These are phyloP conservation scores for Aureobasidium sp. DNA, from an alignment of 2,329 filamentous ascomycete species.

Conservation along the genomic window DNA sequence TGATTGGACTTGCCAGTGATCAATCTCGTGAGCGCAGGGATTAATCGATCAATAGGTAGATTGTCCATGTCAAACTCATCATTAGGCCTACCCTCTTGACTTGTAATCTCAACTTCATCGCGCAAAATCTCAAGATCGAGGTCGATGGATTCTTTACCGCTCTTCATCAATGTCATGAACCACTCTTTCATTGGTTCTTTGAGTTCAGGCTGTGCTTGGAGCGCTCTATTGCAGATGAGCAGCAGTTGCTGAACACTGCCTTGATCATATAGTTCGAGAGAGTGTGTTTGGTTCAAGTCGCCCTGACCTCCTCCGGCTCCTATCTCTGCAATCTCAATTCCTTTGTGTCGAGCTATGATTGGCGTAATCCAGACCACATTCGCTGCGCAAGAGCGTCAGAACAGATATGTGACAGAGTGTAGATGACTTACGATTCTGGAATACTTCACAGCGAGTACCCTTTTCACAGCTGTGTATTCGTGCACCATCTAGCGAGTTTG, in stretches of 20 bases:
- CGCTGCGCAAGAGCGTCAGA: slow-evolving; percentile 21
- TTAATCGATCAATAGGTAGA: slow-evolving; percentile 34
- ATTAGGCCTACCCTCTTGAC: slow-evolving; percentile 14
- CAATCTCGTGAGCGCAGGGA: slow-evolving; percentile 35
- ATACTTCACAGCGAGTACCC: slow-evolving; percentile 65
- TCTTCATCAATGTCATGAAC: slow-evolving; percentile 30
- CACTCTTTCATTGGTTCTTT: slow-evolving; percentile 39
- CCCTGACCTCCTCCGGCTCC: slow-evolving; percentile 84
- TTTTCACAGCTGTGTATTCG: slow-evolving; percentile 90
- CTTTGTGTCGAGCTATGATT: slow-evolving; percentile 72
- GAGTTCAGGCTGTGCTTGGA: slow-evolving; percentile 38
- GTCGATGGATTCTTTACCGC: slow-evolving; percentile 28
- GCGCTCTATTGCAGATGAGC: slow-evolving; percentile 51
- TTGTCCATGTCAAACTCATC: slow-evolving; percentile 28
- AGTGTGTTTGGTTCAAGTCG: slow-evolving; percentile 74
- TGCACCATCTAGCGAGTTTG: slow-evolving; percentile 59
- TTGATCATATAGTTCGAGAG: slow-evolving; percentile 65
- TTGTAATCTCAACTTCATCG: slow-evolving; percentile 18
- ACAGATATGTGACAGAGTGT: too few relatives aligned
- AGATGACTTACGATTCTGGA: slow-evolving; percentile 40
- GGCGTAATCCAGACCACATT: slow-evolving; percentile 81
- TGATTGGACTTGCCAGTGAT: slow-evolving; percentile 29
- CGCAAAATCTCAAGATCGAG: slow-evolving; percentile 25
- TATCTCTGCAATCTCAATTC: slow-evolving; percentile 73
- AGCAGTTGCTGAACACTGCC: slow-evolving; percentile 58